A percentile compares a stretch with the other conserved stretches of the same genome.
These are phyloP conservation scores for Pseudocercospora eumusae DNA, from an alignment of 2,329 filamentous ascomycete genomes.

Conservation along the genomic window DNA sequence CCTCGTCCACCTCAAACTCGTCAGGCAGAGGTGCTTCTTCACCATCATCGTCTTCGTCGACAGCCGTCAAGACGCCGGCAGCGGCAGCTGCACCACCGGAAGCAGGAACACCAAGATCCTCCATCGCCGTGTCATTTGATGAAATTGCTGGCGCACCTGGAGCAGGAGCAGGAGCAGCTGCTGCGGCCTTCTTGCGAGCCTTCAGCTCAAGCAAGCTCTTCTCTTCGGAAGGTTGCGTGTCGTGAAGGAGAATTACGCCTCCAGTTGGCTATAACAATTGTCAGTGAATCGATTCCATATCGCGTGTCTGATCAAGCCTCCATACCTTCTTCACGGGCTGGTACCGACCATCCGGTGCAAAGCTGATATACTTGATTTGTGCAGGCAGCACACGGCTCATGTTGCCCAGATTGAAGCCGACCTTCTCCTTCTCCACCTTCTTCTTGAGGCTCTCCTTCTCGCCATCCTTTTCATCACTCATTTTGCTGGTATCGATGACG, in stretches of 20 bases:
- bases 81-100: conserved; percentile 44
- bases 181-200: conserved; percentile 70
- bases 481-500: conserved; percentile 44
- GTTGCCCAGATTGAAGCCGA: conserved; percentile 94
- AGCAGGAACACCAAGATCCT: conserved; percentile 30
- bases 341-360: conserved; percentile 79
- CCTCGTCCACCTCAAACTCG: conserved; percentile 78
- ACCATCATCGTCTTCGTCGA: conserved; percentile 78
- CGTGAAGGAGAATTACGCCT: conserved; percentile 86
- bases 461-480: conserved; percentile 46
- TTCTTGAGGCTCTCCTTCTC: conserved; percentile 71
- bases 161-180: conserved; percentile 48
- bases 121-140: conserved; percentile 39
- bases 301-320: neutral
- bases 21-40: conserved; percentile 70
- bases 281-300: conserved; percentile 43
- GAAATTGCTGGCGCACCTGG: conserved; percentile 32
- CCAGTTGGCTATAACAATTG: conserved; percentile 71
- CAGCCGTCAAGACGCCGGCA: conserved; percentile 77
- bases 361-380: conserved; percentile 94
- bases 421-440: conserved; percentile 92
- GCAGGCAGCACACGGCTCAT: conserved; percentile 91
- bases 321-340: conserved; percentile 85
- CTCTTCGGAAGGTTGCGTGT: conserved; percentile 74
- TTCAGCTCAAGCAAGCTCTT: conserved; percentile 88